Evolutionary conservation across 2,329 filamentous ascomycete genomes (phyloP).

Genomic region (Dothideomycetidae sp.): DNA sequence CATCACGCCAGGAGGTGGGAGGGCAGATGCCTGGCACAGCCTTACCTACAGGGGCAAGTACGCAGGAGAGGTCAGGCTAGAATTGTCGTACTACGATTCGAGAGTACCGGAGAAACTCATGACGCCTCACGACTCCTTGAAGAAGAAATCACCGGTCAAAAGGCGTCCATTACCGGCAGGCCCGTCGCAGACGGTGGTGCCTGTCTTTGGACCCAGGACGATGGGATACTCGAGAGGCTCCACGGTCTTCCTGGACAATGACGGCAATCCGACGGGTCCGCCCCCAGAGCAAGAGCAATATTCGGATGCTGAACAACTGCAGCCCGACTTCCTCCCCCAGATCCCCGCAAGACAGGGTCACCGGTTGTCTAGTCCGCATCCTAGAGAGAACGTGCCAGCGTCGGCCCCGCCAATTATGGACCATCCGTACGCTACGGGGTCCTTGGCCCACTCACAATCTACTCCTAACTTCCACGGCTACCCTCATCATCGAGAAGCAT

Average conservation of each 20-base stretch:
- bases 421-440: constrained; percentile 16
- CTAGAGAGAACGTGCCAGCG: not conserved
- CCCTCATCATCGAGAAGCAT: constrained; percentile 11
- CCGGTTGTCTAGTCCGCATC: constrained; percentile 12
- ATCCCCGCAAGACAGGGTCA: constrained; percentile 20
- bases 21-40: constrained; percentile 83
- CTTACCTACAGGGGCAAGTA: constrained; percentile 87
- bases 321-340: constrained; percentile 23
- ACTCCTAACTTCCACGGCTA: constrained; percentile 34
- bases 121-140: constrained; percentile 20
- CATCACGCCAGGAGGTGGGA: constrained; percentile 74
- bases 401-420: constrained; percentile 18
- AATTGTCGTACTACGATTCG: constrained; percentile 91
- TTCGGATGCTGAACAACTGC: constrained; percentile 6
- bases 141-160: constrained; percentile 53
- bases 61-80: constrained; percentile 83
- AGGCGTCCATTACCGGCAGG: constrained; percentile 62
- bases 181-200: constrained; percentile 4
- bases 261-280: constrained; percentile 7
- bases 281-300: constrained; percentile 7
- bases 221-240: constrained; percentile 28
- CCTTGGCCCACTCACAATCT: constrained; percentile 31
- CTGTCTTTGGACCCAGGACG: constrained; percentile 20
- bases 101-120: constrained; percentile 38
- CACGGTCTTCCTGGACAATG: constrained; percentile 7